Evolutionary conservation across 805 yeast genomes (phyloP).

Genomic region (Yamadazyma nakazawae): DNA sequence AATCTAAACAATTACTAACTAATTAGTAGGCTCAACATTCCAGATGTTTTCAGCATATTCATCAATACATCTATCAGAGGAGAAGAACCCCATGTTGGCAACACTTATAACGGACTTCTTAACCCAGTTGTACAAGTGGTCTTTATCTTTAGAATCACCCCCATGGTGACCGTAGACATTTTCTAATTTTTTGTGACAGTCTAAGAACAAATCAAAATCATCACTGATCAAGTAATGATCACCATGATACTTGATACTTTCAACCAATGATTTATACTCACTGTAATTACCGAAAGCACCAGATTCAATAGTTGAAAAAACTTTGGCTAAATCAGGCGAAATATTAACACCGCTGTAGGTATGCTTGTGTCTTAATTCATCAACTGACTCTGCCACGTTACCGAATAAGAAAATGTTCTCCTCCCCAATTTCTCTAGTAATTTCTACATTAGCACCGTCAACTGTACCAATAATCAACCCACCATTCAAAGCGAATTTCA

Average conservation of each 20-base stretch:
- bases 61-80: conserved; percentile 84
- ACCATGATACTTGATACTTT: conserved; percentile 67
- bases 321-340: conserved; percentile 58
- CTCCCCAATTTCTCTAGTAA: conserved; percentile 90
- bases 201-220: conserved; percentile 83
- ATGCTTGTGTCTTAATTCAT: conserved; percentile 76
- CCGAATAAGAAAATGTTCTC: conserved; percentile 92
- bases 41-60: conserved; percentile 92
- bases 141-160: conserved; percentile 41
- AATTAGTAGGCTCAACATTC: conserved; percentile 71
- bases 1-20: not conserved
- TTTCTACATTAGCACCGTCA: conserved; percentile 95
- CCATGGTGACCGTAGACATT: conserved; percentile 54
- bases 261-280: conserved; percentile 66
- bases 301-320: conserved; percentile 60
- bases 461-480: conserved; percentile 94
- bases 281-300: conserved; percentile 71
- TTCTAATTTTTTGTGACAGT: conserved; percentile 77
- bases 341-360: conserved; percentile 55
- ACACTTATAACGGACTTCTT: conserved; percentile 74
- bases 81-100: conserved; percentile 91
- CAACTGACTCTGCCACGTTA: conserved; percentile 85
- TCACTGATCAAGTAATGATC: conserved; percentile 86
- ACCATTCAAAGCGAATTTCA: conserved; percentile 93
- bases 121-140: conserved; percentile 66